Percentiles rank a stretch among this genome's conserved stretches.
Conservation (phyloP, 305 asterid species). For the Fraxinus platypoda region DNA sequence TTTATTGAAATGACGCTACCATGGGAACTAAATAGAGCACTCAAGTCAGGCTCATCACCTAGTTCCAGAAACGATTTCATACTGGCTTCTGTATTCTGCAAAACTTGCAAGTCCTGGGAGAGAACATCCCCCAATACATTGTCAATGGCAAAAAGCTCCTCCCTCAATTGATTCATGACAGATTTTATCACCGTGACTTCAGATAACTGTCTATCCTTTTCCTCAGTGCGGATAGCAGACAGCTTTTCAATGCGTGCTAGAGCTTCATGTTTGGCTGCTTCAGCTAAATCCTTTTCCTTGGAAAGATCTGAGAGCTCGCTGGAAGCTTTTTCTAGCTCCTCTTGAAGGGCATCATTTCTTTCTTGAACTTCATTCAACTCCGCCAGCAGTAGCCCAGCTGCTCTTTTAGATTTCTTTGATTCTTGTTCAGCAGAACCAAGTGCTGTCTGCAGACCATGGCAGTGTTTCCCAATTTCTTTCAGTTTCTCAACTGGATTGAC, state of each 20-base stretch:
- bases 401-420: conserved; percentile 77
- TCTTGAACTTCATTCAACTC: conserved; percentile 98
- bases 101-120: conserved; percentile 63
- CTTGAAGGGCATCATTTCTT: conserved; percentile 89
- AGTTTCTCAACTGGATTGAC: conserved; percentile 59
- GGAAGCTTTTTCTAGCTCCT: conserved; percentile 63
- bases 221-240: conserved; percentile 53
- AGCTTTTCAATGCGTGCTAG: conserved; percentile 59
- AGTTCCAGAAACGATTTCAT: conserved; percentile 49
- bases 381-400: conserved; percentile 85
- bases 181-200: conserved; percentile 58
- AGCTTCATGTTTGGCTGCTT: conserved; percentile 66
- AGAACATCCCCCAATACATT: conserved; percentile 61
- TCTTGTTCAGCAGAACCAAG: conserved; percentile 64
- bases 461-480: conserved; percentile 46
- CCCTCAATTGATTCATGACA: conserved; percentile 47
- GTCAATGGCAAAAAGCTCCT: conserved; percentile 51
- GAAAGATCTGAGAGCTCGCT: conserved; percentile 61
- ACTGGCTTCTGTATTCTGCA: conserved; percentile 49
- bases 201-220: conserved; percentile 61
- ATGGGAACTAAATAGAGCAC: conserved; percentile 38
- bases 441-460: conserved; percentile 47
- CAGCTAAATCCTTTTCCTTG: conserved; percentile 61
- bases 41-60: conserved; percentile 32
- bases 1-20: conserved; percentile 33